Percentiles rank a stretch among this genome's conserved stretches.
phyloP scores from a whole-genome alignment of 2,329 filamentous ascomycete genomes.

The Fusarium metavorans region DNA sequence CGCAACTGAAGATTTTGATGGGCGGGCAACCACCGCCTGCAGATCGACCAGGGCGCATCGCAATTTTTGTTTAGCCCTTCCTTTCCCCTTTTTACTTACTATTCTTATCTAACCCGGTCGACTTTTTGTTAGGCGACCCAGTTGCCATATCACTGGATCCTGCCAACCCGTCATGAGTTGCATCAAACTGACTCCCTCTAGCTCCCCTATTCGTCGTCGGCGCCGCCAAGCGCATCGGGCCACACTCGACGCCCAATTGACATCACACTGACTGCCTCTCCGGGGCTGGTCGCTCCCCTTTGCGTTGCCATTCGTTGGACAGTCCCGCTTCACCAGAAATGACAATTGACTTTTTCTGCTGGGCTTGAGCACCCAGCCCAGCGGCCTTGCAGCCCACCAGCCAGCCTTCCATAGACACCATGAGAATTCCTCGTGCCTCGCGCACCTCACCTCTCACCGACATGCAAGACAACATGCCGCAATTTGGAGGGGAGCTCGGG shows the following conservation, averaged over 20 bases:
- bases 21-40: conserved; percentile 3
- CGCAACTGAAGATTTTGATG: conserved; percentile 28
- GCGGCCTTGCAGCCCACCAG: neutral
- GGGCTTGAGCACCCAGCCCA: conserved; percentile 7
- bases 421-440: conserved; percentile 14
- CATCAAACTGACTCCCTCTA: conserved; percentile 24
- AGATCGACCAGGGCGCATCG: conserved; percentile 9
- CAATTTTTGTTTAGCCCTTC: conserved; percentile 7
- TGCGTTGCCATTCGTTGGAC: conserved; percentile 28
- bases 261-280: conserved; percentile 39
- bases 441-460: conserved; percentile 28
- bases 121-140: conserved; percentile 7
- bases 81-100: conserved; percentile 6
- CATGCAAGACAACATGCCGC: conserved; percentile 11
- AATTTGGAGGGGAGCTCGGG: conserved; percentile 20
- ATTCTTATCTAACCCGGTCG: conserved; percentile 7
- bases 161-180: conserved; percentile 19
- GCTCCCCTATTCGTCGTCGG: conserved; percentile 36
- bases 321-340: conserved; percentile 20
- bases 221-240: conserved; percentile 29
- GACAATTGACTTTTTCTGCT: conserved; percentile 19
- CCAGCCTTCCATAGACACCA: conserved; percentile 1
- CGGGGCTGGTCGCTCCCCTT: conserved; percentile 15
- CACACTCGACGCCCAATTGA: conserved; percentile 38
- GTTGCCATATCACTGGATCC: conserved; percentile 11